These are phyloP conservation scores for Chaetomium olivaceum DNA, from an alignment of 2,329 filamentous ascomycete genomes.

Conservation along the genomic window DNA sequence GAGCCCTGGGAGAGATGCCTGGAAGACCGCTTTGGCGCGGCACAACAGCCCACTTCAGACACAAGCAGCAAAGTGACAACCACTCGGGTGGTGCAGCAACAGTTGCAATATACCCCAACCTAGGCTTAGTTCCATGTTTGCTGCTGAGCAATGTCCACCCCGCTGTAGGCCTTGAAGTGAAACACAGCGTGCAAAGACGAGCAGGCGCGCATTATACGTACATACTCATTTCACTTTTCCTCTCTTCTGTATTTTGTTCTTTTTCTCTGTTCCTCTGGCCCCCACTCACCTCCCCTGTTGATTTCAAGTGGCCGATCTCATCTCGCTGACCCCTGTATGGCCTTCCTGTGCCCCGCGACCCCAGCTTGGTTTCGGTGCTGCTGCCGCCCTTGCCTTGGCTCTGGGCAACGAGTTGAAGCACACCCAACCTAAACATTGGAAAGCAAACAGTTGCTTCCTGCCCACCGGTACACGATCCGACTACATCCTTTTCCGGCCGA, in stretches of 20 bases:
- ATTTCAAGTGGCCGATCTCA: slow-evolving; percentile 6
- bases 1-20: not conserved
- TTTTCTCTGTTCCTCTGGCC: not conserved
- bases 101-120: slow-evolving; percentile 31
- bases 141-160: slow-evolving; percentile 22
- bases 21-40: slow-evolving; percentile 11
- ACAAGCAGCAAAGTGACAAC: slow-evolving; percentile 16
- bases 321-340: not conserved
- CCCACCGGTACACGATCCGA: not conserved
- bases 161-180: slow-evolving; percentile 22
- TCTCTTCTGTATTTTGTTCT: slow-evolving; percentile 6
- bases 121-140: slow-evolving; percentile 29
- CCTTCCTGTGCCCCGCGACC: not conserved
- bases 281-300: not conserved
- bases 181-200: not conserved
- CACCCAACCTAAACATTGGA: not conserved
- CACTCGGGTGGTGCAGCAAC: slow-evolving; percentile 20
- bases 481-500: slow-evolving; percentile 9
- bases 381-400: slow-evolving; percentile 3
- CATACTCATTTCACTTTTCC: slow-evolving; percentile 6
- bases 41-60: slow-evolving; percentile 15
- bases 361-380: not conserved
- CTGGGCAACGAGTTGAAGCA: slow-evolving; percentile 5
- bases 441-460: slow-evolving; percentile 7
- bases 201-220: not conserved